These are phyloP conservation scores for Teunomyces pallodes DNA, from an alignment of 805 yeast genomes.

Conservation along the genomic window DNA sequence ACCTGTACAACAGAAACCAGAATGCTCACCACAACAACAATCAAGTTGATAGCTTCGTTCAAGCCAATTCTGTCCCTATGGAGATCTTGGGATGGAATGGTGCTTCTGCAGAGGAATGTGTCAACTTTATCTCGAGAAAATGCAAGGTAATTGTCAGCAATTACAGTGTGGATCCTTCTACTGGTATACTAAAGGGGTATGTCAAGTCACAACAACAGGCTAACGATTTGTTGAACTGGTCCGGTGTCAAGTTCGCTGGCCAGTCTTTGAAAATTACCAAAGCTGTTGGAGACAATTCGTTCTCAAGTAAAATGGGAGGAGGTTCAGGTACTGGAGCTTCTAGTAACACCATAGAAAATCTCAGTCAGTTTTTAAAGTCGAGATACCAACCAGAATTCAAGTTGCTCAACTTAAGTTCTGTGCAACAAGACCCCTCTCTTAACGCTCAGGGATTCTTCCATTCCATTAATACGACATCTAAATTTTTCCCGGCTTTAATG, in stretches of 20 bases:
- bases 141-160: constrained; percentile 54
- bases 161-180: constrained; percentile 47
- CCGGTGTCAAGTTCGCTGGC: constrained; percentile 84
- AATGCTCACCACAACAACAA: constrained; percentile 15
- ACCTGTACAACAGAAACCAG: constrained; percentile 12
- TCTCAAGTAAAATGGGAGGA: constrained; percentile 12
- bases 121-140: constrained; percentile 68
- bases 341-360: constrained; percentile 54
- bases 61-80: constrained; percentile 43
- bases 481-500: constrained; percentile 88
- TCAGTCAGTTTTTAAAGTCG: constrained; percentile 57
- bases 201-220: constrained; percentile 59
- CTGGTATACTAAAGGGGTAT: constrained; percentile 54
- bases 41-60: constrained; percentile 24
- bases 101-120: constrained; percentile 65
- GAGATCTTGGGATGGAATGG: constrained; percentile 82
- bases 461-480: constrained; percentile 60
- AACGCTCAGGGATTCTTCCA: constrained; percentile 62
- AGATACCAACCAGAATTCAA: constrained; percentile 66
- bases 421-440: constrained; percentile 63
- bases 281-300: constrained; percentile 14
- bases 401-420: constrained; percentile 66
- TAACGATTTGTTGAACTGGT: constrained; percentile 53
- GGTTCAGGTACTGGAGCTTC: constrained; percentile 8
- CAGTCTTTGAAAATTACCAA: constrained; percentile 55